A percentile compares a stretch with the other conserved stretches of the same genome.
Evolutionary conservation across 345 rosid genomes (phyloP).

Genomic region (Clarkia xantiana): DNA sequence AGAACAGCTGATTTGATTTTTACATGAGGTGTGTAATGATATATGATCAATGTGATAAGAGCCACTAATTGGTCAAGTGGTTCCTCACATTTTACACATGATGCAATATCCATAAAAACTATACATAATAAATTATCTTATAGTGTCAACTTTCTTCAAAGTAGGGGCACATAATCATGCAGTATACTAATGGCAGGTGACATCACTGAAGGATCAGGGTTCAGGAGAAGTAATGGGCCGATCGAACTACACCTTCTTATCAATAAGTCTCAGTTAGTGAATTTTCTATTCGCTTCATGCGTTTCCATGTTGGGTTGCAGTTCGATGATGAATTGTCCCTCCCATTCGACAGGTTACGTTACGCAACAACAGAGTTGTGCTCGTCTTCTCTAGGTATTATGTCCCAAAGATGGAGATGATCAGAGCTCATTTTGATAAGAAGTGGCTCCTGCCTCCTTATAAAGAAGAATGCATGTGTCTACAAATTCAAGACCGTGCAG

Average conservation of each 20-base stretch:
- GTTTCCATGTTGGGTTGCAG: slow-evolving; percentile 50
- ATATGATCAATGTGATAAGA: no score
- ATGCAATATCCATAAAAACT: no score
- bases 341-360: slow-evolving; percentile 44
- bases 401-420: slow-evolving; percentile 52
- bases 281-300: slow-evolving; percentile 43
- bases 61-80: no score
- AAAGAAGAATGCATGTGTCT: slow-evolving; percentile 53
- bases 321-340: slow-evolving; percentile 39
- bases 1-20: slow-evolving; percentile 83
- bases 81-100: no score
- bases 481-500: slow-evolving; percentile 57
- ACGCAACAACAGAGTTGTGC: slow-evolving; percentile 50
- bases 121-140: no score
- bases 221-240: slow-evolving; percentile 85
- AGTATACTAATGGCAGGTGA: slow-evolving; percentile 34
- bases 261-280: slow-evolving; percentile 45
- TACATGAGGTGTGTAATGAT: slow-evolving; percentile 53
- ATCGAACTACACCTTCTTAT: slow-evolving; percentile 48
- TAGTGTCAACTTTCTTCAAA: no score
- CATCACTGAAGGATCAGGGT: slow-evolving; percentile 85
- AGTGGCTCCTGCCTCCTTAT: slow-evolving; percentile 66
- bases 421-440: slow-evolving; percentile 65
- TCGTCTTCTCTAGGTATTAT: slow-evolving; percentile 37
- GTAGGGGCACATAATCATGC: neutral